phyloP scores from a whole-genome alignment of 2,329 filamentous ascomycete genomes.

The Epichloe amarillans region DNA sequence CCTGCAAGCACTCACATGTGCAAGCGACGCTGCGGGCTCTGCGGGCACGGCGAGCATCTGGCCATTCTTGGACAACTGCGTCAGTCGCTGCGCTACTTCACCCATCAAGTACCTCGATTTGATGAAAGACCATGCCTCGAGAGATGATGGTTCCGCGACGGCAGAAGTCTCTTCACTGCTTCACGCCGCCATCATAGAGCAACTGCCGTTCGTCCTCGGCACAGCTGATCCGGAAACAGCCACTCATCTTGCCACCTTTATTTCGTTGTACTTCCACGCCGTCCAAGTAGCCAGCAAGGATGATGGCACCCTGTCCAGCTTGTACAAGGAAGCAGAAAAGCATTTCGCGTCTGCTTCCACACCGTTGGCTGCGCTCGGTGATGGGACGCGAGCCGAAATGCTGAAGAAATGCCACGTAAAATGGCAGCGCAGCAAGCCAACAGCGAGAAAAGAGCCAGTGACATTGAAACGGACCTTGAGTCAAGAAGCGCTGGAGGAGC shows the following conservation, averaged over 20 bases:
- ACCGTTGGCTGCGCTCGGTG: constrained; percentile 11
- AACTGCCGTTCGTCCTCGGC: constrained; percentile 56
- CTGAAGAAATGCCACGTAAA: constrained; percentile 7
- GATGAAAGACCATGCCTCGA: constrained; percentile 34
- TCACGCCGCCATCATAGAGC: constrained; percentile 58
- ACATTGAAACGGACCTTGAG: constrained; percentile 14
- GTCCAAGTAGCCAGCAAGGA: constrained; percentile 23
- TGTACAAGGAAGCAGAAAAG: constrained; percentile 18
- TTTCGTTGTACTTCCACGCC: constrained; percentile 43
- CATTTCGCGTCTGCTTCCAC: constrained; percentile 15
- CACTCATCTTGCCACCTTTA: constrained; percentile 39
- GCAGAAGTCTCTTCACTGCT: constrained; percentile 42
- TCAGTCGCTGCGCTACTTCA: constrained; percentile 57
- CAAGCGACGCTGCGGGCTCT: constrained; percentile 8
- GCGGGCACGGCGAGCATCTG: constrained; percentile 35
- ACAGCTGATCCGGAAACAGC: constrained; percentile 30
- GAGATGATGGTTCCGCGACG: constrained; percentile 14
- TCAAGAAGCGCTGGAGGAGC: constrained; percentile 33
- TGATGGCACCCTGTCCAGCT: neutral
- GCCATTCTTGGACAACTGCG: constrained; percentile 70
- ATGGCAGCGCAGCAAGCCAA: constrained; percentile 5
- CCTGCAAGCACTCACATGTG: constrained; percentile 20
- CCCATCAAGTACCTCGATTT: constrained; percentile 76
- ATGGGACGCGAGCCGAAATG: constrained; percentile 8
- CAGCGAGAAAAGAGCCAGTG: neutral